These are phyloP conservation scores for Xerocomellus amylosporus DNA, from an alignment of 768 basidiomycete genomes.

Conservation along the genomic window DNA sequence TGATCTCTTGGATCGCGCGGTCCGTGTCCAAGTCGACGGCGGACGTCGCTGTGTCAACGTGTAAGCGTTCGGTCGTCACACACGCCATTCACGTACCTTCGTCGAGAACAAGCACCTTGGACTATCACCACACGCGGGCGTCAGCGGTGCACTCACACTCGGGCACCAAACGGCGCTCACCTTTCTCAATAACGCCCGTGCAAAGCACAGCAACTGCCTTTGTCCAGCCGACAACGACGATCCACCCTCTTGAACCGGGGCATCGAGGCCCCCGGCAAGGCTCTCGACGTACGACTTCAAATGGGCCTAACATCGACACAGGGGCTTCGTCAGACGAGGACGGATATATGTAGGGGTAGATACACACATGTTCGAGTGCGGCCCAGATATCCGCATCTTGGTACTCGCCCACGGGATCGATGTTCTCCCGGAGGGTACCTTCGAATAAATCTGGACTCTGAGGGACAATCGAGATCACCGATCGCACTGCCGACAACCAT, in stretches of 20 bases:
- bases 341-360: too few relatives aligned
- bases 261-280: constrained; percentile 66
- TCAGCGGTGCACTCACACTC: neutral
- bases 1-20: constrained; percentile 83
- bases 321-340: neutral
- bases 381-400: constrained; percentile 84
- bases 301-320: constrained; percentile 57
- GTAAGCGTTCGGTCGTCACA: too few relatives aligned
- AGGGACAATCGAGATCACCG: constrained; percentile 81
- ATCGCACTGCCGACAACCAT: constrained; percentile 49
- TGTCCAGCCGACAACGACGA: constrained; percentile 83
- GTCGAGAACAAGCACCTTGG: constrained; percentile 89
- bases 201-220: constrained; percentile 89
- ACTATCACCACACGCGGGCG: constrained; percentile 35
- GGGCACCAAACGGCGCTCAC: constrained; percentile 29
- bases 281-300: constrained; percentile 67
- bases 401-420: constrained; percentile 78
- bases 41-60: constrained; percentile 88
- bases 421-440: constrained; percentile 79
- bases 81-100: too few relatives aligned
- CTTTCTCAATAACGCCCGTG: constrained; percentile 77
- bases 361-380: constrained; percentile 64
- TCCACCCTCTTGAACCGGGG: constrained; percentile 73
- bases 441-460: constrained; percentile 73
- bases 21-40: constrained; percentile 94